A percentile compares a stretch with the other conserved stretches of the same genome.
These are phyloP conservation scores for Chaetothyriales sp. DNA, from an alignment of 2,329 filamentous ascomycete genomes.

Conservation along the genomic window DNA sequence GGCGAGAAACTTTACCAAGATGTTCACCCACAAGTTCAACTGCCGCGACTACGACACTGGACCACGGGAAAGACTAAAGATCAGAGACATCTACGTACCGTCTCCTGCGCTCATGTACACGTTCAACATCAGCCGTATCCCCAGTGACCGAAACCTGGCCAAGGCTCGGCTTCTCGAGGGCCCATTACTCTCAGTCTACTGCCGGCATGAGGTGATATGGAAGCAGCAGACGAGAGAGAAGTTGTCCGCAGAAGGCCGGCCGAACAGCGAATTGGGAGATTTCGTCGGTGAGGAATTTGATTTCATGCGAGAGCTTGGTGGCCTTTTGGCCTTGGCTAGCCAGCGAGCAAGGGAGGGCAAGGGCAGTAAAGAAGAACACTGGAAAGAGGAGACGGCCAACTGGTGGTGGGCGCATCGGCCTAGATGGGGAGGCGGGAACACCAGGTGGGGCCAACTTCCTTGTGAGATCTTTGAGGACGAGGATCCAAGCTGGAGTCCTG, in stretches of 20 bases:
- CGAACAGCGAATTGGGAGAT: conserved; percentile 1
- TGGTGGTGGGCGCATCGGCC: conserved; percentile 45
- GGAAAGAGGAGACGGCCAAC: conserved; percentile 26
- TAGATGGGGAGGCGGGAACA: conserved; percentile 40
- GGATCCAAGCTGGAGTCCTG: conserved; percentile 21
- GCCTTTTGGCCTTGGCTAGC: conserved; percentile 43
- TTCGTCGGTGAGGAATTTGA: conserved; percentile 33
- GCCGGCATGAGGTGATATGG: conserved; percentile 40
- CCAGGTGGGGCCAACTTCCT: conserved; percentile 21
- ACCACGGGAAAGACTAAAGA: conserved; percentile 29
- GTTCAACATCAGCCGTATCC: conserved; percentile 38
- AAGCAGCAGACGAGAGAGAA: conserved; percentile 18
- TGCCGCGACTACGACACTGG: conserved; percentile 35
- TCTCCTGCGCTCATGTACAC: conserved; percentile 40
- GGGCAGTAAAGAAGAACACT: conserved; percentile 31
- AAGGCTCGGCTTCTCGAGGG: conserved; percentile 43
- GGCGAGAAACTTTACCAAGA: conserved; percentile 42
- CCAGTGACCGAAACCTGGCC: conserved; percentile 37
- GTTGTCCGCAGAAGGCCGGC: conserved; percentile 2
- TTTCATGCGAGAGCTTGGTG: conserved; percentile 41
- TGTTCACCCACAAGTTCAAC: conserved; percentile 42
- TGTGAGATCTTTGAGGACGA: conserved; percentile 15
- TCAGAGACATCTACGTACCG: conserved; percentile 32
- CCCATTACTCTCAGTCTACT: conserved; percentile 41
- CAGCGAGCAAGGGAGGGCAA: conserved; percentile 43